Base-by-base conservation (phyloP, 257 asterid genomes). In the Striga asiatica region DNA sequence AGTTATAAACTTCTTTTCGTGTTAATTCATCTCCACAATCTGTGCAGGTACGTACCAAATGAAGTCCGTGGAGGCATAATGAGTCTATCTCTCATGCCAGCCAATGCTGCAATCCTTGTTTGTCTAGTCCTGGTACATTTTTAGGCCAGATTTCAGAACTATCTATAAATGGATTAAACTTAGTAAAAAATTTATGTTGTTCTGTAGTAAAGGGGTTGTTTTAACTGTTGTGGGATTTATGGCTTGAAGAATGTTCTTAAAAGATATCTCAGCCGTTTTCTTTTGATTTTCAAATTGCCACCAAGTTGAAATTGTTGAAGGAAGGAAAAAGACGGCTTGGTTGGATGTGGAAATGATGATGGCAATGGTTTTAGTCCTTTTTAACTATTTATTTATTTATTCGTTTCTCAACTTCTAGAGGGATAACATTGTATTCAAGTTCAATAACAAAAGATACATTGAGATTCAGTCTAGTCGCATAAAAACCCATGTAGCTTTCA, bases 21-120 rank as follows among this genome's bases (percentile, higher is more conserved):
- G 31, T 52, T 61, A 50, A 39, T 38, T 55, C 35, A 9, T 59
- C 58, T 59, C 65, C 31, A 22, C 61, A 31, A 25, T 8, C 48
- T 7, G 11, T 60, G 60, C 62, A 92, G 98, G 89, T 85, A 78
- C 65, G 93, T 92, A 70, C 97, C 95, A 22, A 82, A 84, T 72
- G 99, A 82, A 70, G 66, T 88, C 51, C 95, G 99, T 29, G 99
- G 97, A 50, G 99, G 94, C 65, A 82, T 88, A 79, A 79, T 82
- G 74, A 76, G 94, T 72, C 51, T 88, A 6, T 84, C 95, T 31
- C 78, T 77, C 47, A 66, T 77, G 59, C 97, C 91, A 41, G 88
- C 91, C 50, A 73, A 75, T 73, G 83, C 81, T 24, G 75, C 79
- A 9, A n/a, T 81, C 56, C 61, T 84, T 68, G 66, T 82, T 54